These are phyloP conservation scores for Pinus albicaulis DNA, from an alignment of 75 land plant species.

Conservation along the genomic window DNA sequence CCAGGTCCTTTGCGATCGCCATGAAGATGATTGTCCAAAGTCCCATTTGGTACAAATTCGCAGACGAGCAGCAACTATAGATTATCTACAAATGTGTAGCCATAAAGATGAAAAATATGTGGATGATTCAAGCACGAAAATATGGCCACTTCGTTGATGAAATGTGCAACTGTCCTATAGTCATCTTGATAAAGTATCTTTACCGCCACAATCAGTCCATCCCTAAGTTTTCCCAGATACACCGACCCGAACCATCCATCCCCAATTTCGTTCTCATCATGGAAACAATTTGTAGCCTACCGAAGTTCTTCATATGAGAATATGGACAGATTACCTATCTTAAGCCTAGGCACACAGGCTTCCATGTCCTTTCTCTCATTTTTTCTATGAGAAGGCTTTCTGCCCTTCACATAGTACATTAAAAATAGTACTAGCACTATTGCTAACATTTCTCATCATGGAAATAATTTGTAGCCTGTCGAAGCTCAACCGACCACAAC, in stretches of 20 bases:
- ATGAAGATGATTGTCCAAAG: conserved; percentile 58
- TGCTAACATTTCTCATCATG: conserved; percentile 33
- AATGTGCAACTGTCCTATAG: conserved; percentile 45
- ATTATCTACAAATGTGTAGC: conserved; percentile 39
- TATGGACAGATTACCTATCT: neutral
- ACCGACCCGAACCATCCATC: conserved; percentile 65
- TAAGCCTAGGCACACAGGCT: too few species aligned
- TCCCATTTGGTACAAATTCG: conserved; percentile 55
- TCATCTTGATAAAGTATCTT: conserved; percentile 51
- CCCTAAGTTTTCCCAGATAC: conserved; percentile 54
- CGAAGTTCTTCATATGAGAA: conserved; percentile 37
- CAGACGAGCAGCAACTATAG: conserved; percentile 30
- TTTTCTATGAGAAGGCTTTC: too few species aligned
- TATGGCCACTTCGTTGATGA: conserved; percentile 56
- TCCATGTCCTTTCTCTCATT: too few species aligned
- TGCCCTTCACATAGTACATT: neutral
- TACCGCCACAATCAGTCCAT: conserved; percentile 53
- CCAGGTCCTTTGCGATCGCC: conserved; percentile 16
- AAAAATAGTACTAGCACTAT: neutral
- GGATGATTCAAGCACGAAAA: conserved; percentile 43
- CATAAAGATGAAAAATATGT: conserved; percentile 61
- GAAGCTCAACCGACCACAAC: too few species aligned
- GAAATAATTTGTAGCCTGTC: conserved; percentile 39
- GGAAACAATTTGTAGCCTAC: conserved; percentile 37
- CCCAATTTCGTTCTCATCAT: conserved; percentile 27